phyloP scores from a whole-genome alignment of 306 rosid species.

The Vigna unguiculata region DNA sequence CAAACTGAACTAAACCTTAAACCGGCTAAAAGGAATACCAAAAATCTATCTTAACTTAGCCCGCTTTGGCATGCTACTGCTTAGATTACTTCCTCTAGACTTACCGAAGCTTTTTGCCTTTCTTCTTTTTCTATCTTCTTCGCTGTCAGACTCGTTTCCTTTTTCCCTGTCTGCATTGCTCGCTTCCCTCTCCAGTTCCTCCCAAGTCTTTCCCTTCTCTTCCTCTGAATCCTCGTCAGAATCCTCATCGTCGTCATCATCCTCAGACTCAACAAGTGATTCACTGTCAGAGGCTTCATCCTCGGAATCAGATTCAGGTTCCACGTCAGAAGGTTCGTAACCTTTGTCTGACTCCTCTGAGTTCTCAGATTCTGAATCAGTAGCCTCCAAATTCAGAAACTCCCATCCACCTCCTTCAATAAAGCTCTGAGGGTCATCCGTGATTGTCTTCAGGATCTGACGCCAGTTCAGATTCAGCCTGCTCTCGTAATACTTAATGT shows the following conservation, averaged over 20 bases:
- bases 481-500: constrained; percentile 93
- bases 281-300: constrained; percentile 85
- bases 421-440: constrained; percentile 92
- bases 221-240: constrained; percentile 52
- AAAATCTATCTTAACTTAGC: constrained; percentile 63
- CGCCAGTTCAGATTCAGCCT: constrained; percentile 96
- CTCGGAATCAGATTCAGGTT: constrained; percentile 88
- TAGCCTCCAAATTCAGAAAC: constrained; percentile 89
- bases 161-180: constrained; percentile 94
- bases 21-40: constrained; percentile 1
- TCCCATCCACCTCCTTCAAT: constrained; percentile 99
- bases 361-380: constrained; percentile 87
- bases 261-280: constrained; percentile 90
- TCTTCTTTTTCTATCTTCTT: constrained; percentile 91
- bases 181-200: constrained; percentile 97
- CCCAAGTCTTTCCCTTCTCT: constrained; percentile 83
- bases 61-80: constrained; percentile 69
- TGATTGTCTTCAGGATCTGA: constrained; percentile 91
- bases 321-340: constrained; percentile 83
- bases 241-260: constrained; percentile 49
- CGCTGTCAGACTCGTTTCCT: constrained; percentile 89
- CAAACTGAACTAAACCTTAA: constrained; percentile 33
- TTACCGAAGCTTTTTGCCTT: constrained; percentile 86
- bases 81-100: constrained; percentile 66
- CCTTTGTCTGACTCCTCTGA: constrained; percentile 92